phyloP scores from a whole-genome alignment of 805 yeast species.

The Debaryomyces prosopidis region DNA sequence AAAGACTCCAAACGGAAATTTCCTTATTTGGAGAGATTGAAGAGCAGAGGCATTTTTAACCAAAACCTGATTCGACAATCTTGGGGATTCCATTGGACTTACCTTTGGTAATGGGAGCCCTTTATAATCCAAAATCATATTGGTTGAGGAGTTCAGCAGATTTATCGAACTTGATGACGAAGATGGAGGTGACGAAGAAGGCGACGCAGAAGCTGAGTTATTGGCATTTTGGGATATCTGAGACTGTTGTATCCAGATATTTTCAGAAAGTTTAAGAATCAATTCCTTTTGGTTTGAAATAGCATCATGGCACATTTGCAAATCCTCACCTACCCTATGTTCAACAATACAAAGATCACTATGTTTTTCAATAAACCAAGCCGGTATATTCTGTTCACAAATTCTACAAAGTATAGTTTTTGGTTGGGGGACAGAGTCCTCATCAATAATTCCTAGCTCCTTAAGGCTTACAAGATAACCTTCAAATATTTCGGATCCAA shows the following conservation, averaged over 20 bases:
- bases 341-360: slow-evolving; percentile 85
- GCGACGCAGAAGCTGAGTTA: slow-evolving; percentile 9
- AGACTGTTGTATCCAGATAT: slow-evolving; percentile 20
- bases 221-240: neutral
- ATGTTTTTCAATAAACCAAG: slow-evolving; percentile 96
- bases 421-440: slow-evolving; percentile 72
- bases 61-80: slow-evolving; percentile 17
- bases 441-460: slow-evolving; percentile 63
- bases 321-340: slow-evolving; percentile 76
- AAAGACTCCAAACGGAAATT: slow-evolving; percentile 65
- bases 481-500: slow-evolving; percentile 83
- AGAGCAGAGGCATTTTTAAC: slow-evolving; percentile 10
- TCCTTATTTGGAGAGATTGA: slow-evolving; percentile 41
- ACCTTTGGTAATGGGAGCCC: slow-evolving; percentile 50
- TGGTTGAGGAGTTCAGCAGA: slow-evolving; percentile 12
- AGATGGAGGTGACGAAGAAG: slow-evolving; percentile 11
- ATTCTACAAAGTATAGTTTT: slow-evolving; percentile 83
- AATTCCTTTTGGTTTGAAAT: slow-evolving; percentile 67
- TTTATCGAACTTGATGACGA: slow-evolving; percentile 17
- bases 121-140: slow-evolving; percentile 50
- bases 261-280: slow-evolving; percentile 45
- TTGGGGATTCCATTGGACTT: slow-evolving; percentile 15
- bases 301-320: slow-evolving; percentile 73
- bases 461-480: slow-evolving; percentile 67
- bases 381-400: slow-evolving; percentile 87